Percentiles rank a stretch among this genome's conserved stretches.
Conservation (phyloP, 768 basidiomycete species). For the Amanita rubescens region DNA sequence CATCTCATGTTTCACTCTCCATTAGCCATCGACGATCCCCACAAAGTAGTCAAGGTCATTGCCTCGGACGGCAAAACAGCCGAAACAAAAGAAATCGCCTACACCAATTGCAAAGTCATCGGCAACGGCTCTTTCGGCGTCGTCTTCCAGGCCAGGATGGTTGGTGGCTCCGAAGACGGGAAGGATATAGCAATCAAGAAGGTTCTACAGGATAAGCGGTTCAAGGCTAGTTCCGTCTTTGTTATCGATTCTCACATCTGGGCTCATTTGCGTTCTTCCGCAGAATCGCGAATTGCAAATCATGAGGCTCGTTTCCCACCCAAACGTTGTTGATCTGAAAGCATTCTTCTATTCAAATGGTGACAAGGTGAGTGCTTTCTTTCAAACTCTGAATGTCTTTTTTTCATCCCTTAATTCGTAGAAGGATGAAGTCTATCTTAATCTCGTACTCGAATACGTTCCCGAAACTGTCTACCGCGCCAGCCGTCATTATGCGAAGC, state of each 20-base stretch:
- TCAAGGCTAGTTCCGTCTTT: conserved; percentile 71
- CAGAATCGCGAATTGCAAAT: conserved; percentile 99
- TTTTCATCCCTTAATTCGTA: conserved; percentile 24
- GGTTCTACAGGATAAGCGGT: conserved; percentile 98
- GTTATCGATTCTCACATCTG: conserved; percentile 7
- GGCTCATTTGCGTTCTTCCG: conserved; percentile 5
- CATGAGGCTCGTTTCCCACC: conserved; percentile 94
- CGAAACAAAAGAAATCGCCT: conserved; percentile 79
- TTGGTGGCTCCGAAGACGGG: conserved; percentile 51
- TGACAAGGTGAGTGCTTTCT: conserved; percentile 68
- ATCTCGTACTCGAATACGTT: conserved; percentile 98
- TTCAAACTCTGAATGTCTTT: conserved; percentile 9
- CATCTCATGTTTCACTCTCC: conserved; percentile 22
- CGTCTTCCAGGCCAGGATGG: conserved; percentile 91
- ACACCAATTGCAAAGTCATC: conserved; percentile 97
- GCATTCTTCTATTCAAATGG: conserved; percentile 99
- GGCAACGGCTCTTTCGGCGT: conserved; percentile 99
- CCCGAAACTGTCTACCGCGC: conserved; percentile 99
- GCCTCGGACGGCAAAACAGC: conserved; percentile 94
- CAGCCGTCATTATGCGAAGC: conserved; percentile 96
- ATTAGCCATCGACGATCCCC: conserved; percentile 85
- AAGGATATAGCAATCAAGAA: conserved; percentile 99
- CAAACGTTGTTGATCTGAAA: conserved; percentile 95
- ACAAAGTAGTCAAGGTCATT: conserved; percentile 90
- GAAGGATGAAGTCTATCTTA: conserved; percentile 99